These are phyloP conservation scores for Fusarium anguioides DNA, from an alignment of 2,329 filamentous ascomycete species.

Conservation along the genomic window DNA sequence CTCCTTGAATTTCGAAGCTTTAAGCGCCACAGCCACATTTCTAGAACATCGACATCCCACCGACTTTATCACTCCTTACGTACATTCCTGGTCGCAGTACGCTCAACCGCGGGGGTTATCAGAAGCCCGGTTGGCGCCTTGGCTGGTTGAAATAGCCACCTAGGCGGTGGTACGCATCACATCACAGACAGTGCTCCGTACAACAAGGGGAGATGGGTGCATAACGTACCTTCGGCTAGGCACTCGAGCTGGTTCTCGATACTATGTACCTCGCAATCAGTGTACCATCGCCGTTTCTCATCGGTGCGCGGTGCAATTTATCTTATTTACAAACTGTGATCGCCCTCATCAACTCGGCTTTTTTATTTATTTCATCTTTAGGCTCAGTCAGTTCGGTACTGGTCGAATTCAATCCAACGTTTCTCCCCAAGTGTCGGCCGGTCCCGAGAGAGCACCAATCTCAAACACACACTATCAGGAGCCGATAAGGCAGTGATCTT, in stretches of 20 bases:
- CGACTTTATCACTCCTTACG: conserved; percentile 2
- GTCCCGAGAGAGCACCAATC: conserved; percentile 39
- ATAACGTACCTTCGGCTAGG: conserved; percentile 1
- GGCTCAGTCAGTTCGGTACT: conserved; percentile 26
- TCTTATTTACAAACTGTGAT: not conserved
- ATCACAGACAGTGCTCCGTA: not conserved
- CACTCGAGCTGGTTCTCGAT: not conserved
- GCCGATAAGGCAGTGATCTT: conserved; percentile 41
- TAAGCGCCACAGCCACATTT: conserved; percentile 34
- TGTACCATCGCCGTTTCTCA: not conserved
- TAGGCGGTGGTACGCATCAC: conserved; percentile 14
- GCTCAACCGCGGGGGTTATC: conserved; percentile 4
- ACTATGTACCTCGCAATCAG: not conserved
- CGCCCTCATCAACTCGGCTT: conserved; percentile 15
- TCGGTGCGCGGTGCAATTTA: not conserved
- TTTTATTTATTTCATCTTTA: conserved; percentile 28
- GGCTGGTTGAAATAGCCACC: conserved; percentile 13
- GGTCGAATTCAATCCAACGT: conserved; percentile 34
- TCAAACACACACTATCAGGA: conserved; percentile 17
- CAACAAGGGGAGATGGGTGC: not conserved
- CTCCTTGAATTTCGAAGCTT: conserved; percentile 22
- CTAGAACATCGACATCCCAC: conserved; percentile 28
- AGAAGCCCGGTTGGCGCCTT: conserved; percentile 12
- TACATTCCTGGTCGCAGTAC: conserved; percentile 10
- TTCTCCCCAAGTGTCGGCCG: conserved; percentile 39